phyloP scores from a whole-genome alignment of 768 basidiomycete genomes.

The Kwoniella sp. region DNA sequence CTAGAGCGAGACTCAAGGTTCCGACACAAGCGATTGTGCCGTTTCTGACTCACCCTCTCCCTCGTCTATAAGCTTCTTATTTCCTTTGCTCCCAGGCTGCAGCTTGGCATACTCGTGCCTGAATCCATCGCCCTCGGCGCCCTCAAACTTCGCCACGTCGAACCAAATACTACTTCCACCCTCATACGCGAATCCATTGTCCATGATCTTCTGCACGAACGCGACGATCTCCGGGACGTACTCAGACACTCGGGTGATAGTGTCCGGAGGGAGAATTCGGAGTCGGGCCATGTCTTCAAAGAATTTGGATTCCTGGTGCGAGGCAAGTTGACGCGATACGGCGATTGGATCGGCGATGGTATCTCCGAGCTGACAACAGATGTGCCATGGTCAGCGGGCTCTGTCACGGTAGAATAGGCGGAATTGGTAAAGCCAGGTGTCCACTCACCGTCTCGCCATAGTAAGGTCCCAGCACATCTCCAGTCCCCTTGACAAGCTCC shows the following conservation, averaged over 20 bases:
- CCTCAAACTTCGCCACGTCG: constrained; percentile 80
- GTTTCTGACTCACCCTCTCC: constrained; percentile 71
- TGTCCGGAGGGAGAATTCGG: constrained; percentile 82
- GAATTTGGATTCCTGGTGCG: constrained; percentile 86
- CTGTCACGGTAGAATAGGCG: no score
- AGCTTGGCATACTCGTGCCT: constrained; percentile 87
- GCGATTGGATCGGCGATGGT: constrained; percentile 78
- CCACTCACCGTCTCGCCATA: constrained; percentile 42
- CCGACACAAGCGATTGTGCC: no score
- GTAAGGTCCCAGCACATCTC: constrained; percentile 69
- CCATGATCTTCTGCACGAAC: constrained; percentile 81
- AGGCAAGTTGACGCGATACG: constrained; percentile 77
- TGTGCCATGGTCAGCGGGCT: no score
- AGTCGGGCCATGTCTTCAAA: constrained; percentile 91
- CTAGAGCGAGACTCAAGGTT: no score
- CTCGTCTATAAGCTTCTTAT: constrained; percentile 82
- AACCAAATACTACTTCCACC: constrained; percentile 88
- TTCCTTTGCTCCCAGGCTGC: constrained; percentile 94
- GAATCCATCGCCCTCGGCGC: constrained; percentile 61
- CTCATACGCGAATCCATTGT: constrained; percentile 81
- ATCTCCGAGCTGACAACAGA: constrained; percentile 73
- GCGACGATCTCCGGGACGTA: constrained; percentile 92
- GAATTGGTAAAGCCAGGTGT: not conserved
- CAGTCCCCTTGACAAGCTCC: constrained; percentile 69
- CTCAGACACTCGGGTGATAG: constrained; percentile 91